Percentiles rank a stretch among this genome's conserved stretches.
Evolutionary conservation across 768 basidiomycete genomes (phyloP).

Genomic region (Gymnopilus junonius): DNA sequence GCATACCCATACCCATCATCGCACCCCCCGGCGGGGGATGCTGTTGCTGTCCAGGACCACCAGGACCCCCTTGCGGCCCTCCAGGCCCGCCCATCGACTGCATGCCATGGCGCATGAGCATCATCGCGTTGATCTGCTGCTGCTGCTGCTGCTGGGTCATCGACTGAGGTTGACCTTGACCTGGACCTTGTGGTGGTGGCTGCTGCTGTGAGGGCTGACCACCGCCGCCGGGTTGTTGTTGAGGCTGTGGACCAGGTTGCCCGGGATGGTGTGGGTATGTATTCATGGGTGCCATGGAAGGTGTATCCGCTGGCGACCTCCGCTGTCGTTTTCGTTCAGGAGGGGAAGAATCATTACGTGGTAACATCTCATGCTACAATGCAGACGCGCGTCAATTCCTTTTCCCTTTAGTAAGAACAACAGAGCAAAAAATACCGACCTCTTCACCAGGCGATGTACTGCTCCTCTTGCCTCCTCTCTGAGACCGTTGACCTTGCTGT

Average conservation of each 20-base stretch:
- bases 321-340: slow-evolving; percentile 59
- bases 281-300: slow-evolving; percentile 7
- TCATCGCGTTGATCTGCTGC: slow-evolving; percentile 13
- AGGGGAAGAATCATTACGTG: slow-evolving; percentile 57
- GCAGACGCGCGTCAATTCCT: neutral
- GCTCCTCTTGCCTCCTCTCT: slow-evolving; percentile 49
- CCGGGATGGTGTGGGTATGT: slow-evolving; percentile 8
- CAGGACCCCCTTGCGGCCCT: slow-evolving; percentile 10
- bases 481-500: slow-evolving; percentile 31
- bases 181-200: neutral
- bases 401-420: neutral
- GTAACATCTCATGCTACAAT: slow-evolving; percentile 50
- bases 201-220: neutral
- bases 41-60: neutral
- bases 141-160: slow-evolving; percentile 1
- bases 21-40: slow-evolving; percentile 3
- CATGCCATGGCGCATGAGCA: slow-evolving; percentile 1
- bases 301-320: slow-evolving; percentile 54
- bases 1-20: slow-evolving; percentile 11
- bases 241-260: slow-evolving; percentile 10
- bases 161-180: neutral
- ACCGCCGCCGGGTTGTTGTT: slow-evolving; percentile 2
- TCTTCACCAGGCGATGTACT: slow-evolving; percentile 70
- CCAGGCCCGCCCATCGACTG: slow-evolving; percentile 1
- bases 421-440: slow-evolving; percentile 32